phyloP scores from a whole-genome alignment of 139 green algal species.

The Auxenochlorella pyrenoidosa region DNA sequence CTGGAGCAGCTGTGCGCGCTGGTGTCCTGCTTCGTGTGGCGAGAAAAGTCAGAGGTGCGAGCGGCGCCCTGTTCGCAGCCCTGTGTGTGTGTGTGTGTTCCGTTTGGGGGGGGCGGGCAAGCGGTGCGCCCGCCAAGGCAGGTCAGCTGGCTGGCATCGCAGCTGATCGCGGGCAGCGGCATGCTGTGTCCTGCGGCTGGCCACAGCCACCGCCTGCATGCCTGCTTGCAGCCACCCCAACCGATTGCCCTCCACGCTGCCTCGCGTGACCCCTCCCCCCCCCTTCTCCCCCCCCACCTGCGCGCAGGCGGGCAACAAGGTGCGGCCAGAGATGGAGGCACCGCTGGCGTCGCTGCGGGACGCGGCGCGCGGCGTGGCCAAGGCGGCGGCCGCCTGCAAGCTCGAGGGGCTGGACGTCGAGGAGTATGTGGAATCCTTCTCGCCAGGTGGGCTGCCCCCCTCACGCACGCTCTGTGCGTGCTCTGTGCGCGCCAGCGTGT shows the following conservation, averaged over 20 bases:
- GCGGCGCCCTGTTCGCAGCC: neutral
- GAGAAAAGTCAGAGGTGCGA: constrained; percentile 60
- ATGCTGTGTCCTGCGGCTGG: no score
- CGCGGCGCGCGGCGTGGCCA: constrained; percentile 62
- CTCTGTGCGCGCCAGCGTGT: no score
- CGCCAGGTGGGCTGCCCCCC: constrained; percentile 28
- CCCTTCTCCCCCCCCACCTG: no score
- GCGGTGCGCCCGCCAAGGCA: no score
- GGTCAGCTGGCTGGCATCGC: no score
- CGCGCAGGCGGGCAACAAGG: constrained; percentile 40
- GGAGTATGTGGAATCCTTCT: constrained; percentile 78
- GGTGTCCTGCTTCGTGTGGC: constrained; percentile 81
- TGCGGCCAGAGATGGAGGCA: constrained; percentile 65
- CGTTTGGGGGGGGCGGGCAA: no score
- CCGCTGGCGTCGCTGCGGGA: constrained; percentile 60
- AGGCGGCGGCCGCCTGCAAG: constrained; percentile 61
- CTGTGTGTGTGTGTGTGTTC: no score
- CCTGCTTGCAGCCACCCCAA: no score
- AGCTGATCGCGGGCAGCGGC: no score
- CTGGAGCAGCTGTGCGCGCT: constrained; percentile 65
- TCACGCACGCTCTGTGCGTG: no score
- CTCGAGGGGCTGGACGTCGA: constrained; percentile 63
- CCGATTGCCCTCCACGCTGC: no score
- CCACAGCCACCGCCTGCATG: neutral
- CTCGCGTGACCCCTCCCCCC: no score